Percentiles rank a stretch among this genome's conserved stretches.
Evolutionary conservation across 305 asterid genomes (phyloP).

Genomic region (Andrographis paniculata): DNA sequence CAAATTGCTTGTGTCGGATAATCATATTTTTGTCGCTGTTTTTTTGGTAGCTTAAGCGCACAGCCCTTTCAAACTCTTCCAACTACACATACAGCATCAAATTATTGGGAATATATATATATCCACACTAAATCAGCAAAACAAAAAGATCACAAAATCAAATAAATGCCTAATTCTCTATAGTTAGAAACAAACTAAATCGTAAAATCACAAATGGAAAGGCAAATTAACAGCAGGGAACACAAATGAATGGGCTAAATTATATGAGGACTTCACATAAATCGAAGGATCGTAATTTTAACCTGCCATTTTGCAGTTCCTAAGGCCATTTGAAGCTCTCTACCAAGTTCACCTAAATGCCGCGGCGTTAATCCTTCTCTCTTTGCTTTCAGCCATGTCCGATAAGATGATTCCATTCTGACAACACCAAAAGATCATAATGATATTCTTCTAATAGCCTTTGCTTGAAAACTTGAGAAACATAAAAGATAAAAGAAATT

Average conservation of each 20-base stretch:
- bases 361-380: conserved; percentile 44
- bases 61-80: conserved; percentile 88
- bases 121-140: conserved; percentile 2
- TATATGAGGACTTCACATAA: neutral
- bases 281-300: conserved; percentile 9
- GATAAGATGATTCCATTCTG: conserved; percentile 82
- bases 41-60: conserved; percentile 56
- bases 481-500: neutral
- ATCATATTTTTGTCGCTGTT: conserved; percentile 48
- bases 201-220: neutral
- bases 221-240: neutral
- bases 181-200: neutral
- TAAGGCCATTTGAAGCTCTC: conserved; percentile 80
- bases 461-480: neutral
- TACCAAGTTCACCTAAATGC: conserved; percentile 43
- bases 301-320: conserved; percentile 98
- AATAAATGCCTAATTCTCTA: neutral
- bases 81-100: conserved; percentile 26
- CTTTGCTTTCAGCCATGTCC: conserved; percentile 63
- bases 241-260: too few species aligned
- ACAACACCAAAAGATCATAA: conserved; percentile 11
- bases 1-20: conserved; percentile 62
- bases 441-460: neutral
- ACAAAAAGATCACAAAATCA: neutral
- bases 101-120: conserved; percentile 4